Evolutionary conservation across 108 stramenopile species (phyloP).

Genomic region (Skeletonema marinoi): DNA sequence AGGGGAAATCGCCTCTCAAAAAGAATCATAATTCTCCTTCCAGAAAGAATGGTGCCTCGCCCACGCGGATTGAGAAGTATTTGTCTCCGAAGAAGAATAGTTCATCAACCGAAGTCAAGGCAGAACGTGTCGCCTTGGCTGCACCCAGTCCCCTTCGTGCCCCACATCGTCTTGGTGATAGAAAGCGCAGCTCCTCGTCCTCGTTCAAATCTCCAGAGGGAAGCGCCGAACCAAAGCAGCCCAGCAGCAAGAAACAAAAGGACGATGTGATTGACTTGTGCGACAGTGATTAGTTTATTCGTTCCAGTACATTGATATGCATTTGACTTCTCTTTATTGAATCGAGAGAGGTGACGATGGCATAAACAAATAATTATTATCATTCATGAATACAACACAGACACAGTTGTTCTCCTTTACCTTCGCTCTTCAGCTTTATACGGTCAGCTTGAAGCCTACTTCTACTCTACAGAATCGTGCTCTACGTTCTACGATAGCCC

Average conservation of each 20-base stretch:
- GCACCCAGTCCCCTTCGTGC: too few relatives aligned
- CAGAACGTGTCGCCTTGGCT: background rate
- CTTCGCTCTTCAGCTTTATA: too few relatives aligned
- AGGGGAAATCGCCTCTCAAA: background rate
- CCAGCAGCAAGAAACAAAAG: background rate
- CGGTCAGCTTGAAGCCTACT: too few relatives aligned
- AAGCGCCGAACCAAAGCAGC: background rate
- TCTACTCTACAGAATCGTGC: too few relatives aligned
- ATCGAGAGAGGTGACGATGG: background rate
- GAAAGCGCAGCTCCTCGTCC: background rate
- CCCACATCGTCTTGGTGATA: background rate
- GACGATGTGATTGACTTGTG: conserved; percentile 9
- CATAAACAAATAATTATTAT: background rate
- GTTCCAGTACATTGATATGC: background rate
- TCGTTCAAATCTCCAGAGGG: background rate
- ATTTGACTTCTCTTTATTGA: conserved; percentile 6
- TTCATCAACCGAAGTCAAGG: background rate
- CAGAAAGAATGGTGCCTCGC: background rate
- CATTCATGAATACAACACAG: too few relatives aligned
- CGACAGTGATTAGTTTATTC: conserved; percentile 1
- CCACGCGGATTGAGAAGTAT: background rate
- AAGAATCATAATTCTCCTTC: background rate
- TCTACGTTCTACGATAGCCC: too few relatives aligned
- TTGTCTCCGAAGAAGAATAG: background rate
- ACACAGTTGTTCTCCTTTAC: too few relatives aligned